A percentile compares a stretch with the other conserved stretches of the same genome.
Evolutionary conservation across 176 grass and related monocot genomes (phyloP).

Genomic region (Oryza officinalis): DNA sequence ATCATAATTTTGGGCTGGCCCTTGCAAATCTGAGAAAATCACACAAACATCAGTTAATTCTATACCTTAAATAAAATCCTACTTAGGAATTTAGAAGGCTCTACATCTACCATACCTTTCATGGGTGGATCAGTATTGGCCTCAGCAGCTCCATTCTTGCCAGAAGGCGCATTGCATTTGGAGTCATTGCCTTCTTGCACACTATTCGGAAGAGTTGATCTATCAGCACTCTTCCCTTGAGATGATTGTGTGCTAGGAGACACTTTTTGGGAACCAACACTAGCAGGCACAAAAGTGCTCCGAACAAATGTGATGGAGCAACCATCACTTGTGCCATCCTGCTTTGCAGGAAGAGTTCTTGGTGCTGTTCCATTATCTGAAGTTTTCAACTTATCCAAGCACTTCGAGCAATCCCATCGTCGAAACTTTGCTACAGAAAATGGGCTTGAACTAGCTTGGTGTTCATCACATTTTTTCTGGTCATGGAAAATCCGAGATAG

Average conservation of each 20-base stretch:
- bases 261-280: slow-evolving; percentile 29
- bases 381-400: slow-evolving; percentile 42
- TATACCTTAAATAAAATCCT: background rate
- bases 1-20: slow-evolving; percentile 7
- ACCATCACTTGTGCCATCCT: slow-evolving; percentile 35
- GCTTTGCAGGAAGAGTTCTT: slow-evolving; percentile 24
- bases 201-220: slow-evolving; percentile 15
- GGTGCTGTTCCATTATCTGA: slow-evolving; percentile 17
- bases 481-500: slow-evolving; percentile 47
- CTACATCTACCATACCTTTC: slow-evolving; percentile 42
- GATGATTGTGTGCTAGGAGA: slow-evolving; percentile 36
- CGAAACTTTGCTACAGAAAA: slow-evolving; percentile 48
- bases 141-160: slow-evolving; percentile 11
- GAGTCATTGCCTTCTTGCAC: slow-evolving; percentile 41
- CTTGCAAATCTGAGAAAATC: slow-evolving; percentile 36
- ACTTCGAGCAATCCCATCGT: slow-evolving; percentile 69
- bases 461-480: slow-evolving; percentile 27
- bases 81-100: slow-evolving; percentile 4
- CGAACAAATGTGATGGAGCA: slow-evolving; percentile 62
- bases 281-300: slow-evolving; percentile 38
- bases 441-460: background rate
- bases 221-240: slow-evolving; percentile 39
- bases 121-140: slow-evolving; percentile 21
- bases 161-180: slow-evolving; percentile 33
- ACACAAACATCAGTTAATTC: slow-evolving; percentile 2